Evolutionary conservation across 768 basidiomycete species (phyloP).

Genomic region (Phlebiopsis flavidoalba): DNA sequence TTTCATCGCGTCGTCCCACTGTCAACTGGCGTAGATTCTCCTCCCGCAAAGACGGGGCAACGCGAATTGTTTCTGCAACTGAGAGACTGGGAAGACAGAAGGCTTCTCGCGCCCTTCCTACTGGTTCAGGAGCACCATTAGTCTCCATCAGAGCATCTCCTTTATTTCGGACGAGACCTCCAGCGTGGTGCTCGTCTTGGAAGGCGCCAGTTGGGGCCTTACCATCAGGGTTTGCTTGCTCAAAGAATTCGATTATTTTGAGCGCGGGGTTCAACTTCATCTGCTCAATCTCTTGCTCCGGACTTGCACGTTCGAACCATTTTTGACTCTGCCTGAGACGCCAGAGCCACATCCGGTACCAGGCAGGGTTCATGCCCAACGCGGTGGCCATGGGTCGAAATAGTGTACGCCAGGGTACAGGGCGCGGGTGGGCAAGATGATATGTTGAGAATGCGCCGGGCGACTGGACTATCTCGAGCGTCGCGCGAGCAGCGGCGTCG

Average conservation of each 20-base stretch:
- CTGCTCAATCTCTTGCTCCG: constrained; percentile 6
- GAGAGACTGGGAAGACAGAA: background rate
- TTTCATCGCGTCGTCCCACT: background rate
- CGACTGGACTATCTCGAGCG: constrained; percentile 21
- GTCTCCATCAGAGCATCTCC: background rate
- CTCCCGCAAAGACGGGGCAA: background rate
- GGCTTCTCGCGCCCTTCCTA: background rate
- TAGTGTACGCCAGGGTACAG: constrained; percentile 14
- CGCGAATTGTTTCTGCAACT: background rate
- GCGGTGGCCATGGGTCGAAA: constrained; percentile 7
- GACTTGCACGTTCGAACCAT: background rate
- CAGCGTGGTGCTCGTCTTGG: background rate
- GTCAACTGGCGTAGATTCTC: constrained; percentile 1
- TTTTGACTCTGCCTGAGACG: constrained; percentile 4
- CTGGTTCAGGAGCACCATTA: background rate
- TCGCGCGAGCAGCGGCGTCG: constrained; percentile 19
- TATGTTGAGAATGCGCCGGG: background rate
- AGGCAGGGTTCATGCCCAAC: constrained; percentile 20
- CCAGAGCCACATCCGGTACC: constrained; percentile 23
- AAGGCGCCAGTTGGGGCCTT: background rate
- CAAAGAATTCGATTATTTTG: constrained; percentile 21
- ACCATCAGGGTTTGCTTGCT: background rate
- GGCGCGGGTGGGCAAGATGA: constrained; percentile 23
- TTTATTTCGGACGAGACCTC: background rate
- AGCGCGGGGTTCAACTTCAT: constrained; percentile 23